phyloP scores from a whole-genome alignment of 164 flowering plant species.

The Nymphaea thermarum region DNA sequence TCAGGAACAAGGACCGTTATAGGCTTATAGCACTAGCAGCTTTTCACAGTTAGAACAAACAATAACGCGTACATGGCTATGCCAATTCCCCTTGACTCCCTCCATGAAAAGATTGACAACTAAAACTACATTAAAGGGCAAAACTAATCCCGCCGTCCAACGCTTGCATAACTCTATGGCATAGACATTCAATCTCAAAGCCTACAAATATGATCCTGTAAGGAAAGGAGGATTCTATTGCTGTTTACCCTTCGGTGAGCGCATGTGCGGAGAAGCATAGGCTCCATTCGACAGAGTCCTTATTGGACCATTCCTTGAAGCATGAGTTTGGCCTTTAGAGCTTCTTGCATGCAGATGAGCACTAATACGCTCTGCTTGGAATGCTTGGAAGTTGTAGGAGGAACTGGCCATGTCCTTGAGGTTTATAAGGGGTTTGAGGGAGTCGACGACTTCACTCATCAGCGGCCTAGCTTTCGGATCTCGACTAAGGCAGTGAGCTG shows the following conservation, averaged over 20 bases:
- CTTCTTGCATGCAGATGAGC: conserved; percentile 25
- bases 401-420: conserved; percentile 93
- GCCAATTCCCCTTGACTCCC: too few species aligned
- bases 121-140: too few species aligned
- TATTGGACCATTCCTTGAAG: conserved; percentile 28
- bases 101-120: too few species aligned
- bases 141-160: too few species aligned
- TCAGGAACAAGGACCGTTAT: too few species aligned
- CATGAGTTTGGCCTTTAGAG: conserved; percentile 22
- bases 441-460: conserved; percentile 81
- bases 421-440: conserved; percentile 50
- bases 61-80: too few species aligned
- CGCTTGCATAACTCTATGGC: background rate
- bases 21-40: too few species aligned
- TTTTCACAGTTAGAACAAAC: too few species aligned
- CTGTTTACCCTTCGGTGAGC: conserved; percentile 22
- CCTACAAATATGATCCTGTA: background rate
- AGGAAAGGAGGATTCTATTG: conserved; percentile 9
- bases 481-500: conserved; percentile 70
- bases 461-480: conserved; percentile 71
- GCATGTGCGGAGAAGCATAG: conserved; percentile 46
- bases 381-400: conserved; percentile 55
- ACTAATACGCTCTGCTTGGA: conserved; percentile 46
- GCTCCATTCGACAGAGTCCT: conserved; percentile 49
- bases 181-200: background rate